A percentile compares a stretch with the other conserved stretches of the same genome.
phyloP scores from a whole-genome alignment of 2,329 filamentous ascomycete genomes.

The Fusarium anthophilum region DNA sequence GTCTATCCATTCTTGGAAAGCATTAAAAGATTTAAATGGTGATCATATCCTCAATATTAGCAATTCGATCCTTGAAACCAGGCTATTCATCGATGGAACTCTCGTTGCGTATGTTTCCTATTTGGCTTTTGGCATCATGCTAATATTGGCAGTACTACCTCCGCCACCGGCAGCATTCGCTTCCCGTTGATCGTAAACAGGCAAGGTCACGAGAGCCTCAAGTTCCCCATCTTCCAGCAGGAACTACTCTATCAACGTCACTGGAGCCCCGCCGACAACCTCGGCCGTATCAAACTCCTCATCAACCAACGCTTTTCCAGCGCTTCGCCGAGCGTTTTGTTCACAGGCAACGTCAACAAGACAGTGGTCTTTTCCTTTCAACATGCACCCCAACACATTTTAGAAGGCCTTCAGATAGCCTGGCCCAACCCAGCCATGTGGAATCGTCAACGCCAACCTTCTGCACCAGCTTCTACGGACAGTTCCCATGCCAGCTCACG shows the following conservation, averaged over 20 bases:
- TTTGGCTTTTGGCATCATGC: neutral
- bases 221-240: constrained; percentile 77
- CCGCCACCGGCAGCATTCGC: constrained; percentile 59
- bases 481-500: constrained; percentile 50
- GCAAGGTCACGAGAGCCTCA: constrained; percentile 67
- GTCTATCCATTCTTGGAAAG: constrained; percentile 79
- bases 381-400: constrained; percentile 79
- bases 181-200: constrained; percentile 63
- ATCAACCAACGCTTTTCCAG: constrained; percentile 77
- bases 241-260: constrained; percentile 74
- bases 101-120: constrained; percentile 63
- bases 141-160: constrained; percentile 57
- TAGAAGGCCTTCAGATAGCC: constrained; percentile 78
- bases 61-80: constrained; percentile 70
- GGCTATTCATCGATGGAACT: constrained; percentile 74
- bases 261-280: constrained; percentile 76
- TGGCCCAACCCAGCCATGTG: constrained; percentile 83
- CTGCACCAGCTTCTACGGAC: constrained; percentile 27
- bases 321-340: constrained; percentile 55
- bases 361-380: constrained; percentile 84
- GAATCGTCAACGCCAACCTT: constrained; percentile 48
- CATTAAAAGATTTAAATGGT: constrained; percentile 49
- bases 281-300: constrained; percentile 79
- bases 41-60: constrained; percentile 49
- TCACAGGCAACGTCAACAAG: constrained; percentile 75